phyloP scores from a whole-genome alignment of 176 grass and related monocot genomes.

The Oryza coarctata region DNA sequence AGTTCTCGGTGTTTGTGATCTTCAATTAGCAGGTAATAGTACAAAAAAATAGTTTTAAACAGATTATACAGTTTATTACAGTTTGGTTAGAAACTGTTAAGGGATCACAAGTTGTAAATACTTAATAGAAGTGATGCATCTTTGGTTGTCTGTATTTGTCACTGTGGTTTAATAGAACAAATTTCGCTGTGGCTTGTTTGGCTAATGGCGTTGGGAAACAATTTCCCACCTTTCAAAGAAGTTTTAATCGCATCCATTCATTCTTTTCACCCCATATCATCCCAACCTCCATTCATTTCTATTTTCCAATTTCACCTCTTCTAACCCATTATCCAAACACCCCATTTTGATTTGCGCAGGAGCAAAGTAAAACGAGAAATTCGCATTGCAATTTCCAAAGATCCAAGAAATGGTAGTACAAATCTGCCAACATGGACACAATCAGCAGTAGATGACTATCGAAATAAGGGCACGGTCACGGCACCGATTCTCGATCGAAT shows the following conservation, averaged over 20 bases:
- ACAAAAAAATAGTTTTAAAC: not conserved
- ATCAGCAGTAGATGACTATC: not conserved
- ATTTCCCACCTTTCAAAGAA: no score
- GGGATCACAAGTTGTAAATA: constrained; percentile 8
- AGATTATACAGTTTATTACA: not conserved
- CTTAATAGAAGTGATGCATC: not conserved
- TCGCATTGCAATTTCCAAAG: not conserved
- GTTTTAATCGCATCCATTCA: no score
- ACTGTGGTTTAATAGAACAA: not conserved
- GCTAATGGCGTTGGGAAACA: no score
- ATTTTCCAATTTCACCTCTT: no score
- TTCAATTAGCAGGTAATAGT: not conserved
- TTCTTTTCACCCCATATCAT: no score
- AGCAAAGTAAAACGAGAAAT: not conserved
- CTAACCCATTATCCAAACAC: no score
- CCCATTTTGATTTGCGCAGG: not conserved
- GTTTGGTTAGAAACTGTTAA: constrained; percentile 1
- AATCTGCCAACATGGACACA: not conserved
- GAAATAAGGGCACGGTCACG: not conserved
- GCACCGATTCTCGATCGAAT: not conserved
- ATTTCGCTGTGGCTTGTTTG: no score
- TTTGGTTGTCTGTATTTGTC: not conserved
- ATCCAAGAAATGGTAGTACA: not conserved
- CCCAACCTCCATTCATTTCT: no score
- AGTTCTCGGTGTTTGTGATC: not conserved